Base-by-base conservation (phyloP, 257 asterid genomes). In the Coffea eugenioides region DNA sequence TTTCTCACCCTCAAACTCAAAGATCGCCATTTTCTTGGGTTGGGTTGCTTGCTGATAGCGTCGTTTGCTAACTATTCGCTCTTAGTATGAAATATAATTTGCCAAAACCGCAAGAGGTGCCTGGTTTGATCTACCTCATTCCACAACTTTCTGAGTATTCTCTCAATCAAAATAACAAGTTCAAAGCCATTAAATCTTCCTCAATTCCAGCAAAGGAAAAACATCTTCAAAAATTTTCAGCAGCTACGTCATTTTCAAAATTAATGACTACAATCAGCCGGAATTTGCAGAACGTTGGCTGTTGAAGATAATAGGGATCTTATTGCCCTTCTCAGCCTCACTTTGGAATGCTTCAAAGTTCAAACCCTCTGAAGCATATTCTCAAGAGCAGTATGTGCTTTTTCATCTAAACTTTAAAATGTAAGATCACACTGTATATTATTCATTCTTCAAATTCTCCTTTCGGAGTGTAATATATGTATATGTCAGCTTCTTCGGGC, bases 401-500 rank as follows among this genome's bases (percentile, higher is more conserved):
- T n/a, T 16, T 62, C 20, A 20, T 16, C 11, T 18, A 69, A 34
- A 18, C 43, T 10, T 20, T 13, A 23, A 23, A 70, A 23, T 20
- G 43, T 23, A 25, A 72, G 41, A 25, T 48, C 43, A 13, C 12
- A 15, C 16, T 15, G 51, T 21, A 69, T 39, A 39, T 39, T 43
- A 39, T 39, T 43, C 73, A 48, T 73, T 74, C 79, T 71, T 77
- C 79, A 25, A 72, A 25, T 54, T 61, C 45, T 66, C 39, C 57
- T 34, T 68, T 78, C 31, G 82, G 80, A 16, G 82, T 43, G 43
- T 82, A 73, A 69, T 76, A 77, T 7, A 73, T 12, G 48, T 64
- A 69, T 27, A 78, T 82, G 9, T 82, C 85, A 69, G 73, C 80
- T 73, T 74, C 82, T 69, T 70, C 78, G 5, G 82, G 80, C 27